Base-by-base conservation (phyloP, 306 rosid species). In the Trichosanthes cucumerina region DNA sequence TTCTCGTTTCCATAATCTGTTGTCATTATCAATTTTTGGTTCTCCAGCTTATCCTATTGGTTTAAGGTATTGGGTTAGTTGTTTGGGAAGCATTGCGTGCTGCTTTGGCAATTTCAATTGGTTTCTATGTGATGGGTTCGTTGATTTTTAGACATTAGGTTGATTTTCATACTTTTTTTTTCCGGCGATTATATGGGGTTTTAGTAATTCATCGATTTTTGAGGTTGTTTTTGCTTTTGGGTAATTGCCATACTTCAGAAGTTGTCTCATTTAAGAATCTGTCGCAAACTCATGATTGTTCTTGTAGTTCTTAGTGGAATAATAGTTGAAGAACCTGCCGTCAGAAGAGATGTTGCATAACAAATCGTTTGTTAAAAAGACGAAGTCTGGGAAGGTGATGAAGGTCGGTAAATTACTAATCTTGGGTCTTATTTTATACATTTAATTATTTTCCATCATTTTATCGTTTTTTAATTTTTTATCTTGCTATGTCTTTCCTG, bases 341-440 rank as follows among this genome's bases (percentile, higher is more conserved):
- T 52, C 16, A n/a, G 77, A 10, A 50, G 79, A 62, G 74, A 95
- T 96, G 99, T 89, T 90, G 65, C 98, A 96, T 80, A 88, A 88
- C 90, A 91, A 88, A 86, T 86, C 98, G 3, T 92, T 86, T 82
- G 90, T 82, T 53, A 92, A 92, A 89, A 90, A 90, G 86, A 91
- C 95, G 43, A 90, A 70, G 80, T 87, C 78, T 14, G 99, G 98
- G 85, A 96, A 82, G 85, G 90, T 96, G 59, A 86, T 83, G 86
- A 92, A 90, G 97, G 97, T 92, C 33, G 5, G 62, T 33, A 13
- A 5, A 21, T 23, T 19, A 14, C 7, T 13, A 82, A 60, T 70
- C 86, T 75, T 53, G 77, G 66, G 79, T 76, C 59, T 57, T 3
- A 28, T 43, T 77, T 68, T 14, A 19, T 75, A 19, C 41, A n/a